Base-by-base conservation (phyloP, 2,329 filamentous ascomycete species). In the Aureobasidium pullulans region DNA sequence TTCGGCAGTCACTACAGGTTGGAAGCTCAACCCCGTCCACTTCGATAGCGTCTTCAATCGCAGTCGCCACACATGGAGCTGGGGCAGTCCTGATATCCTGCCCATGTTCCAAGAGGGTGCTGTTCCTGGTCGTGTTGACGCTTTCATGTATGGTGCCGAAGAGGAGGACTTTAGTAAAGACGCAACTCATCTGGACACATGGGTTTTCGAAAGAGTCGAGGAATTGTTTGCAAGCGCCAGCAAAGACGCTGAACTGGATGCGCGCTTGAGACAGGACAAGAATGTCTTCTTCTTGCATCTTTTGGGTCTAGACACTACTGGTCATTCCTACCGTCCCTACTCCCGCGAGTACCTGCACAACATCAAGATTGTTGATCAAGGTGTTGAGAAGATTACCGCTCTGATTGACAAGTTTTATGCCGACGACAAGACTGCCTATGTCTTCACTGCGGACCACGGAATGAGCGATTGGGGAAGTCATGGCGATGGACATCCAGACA, bases 391-490 rank as follows among this genome's bases (percentile, higher is more conserved):
- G 73, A 87, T 96, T 52, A 87, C 88, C 0, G 81, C 88, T 63
- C 71, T 96, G 57, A 86, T 96, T 52, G 84, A 96, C 37, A 82
- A 87, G 11, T 99, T 97, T 70, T 99, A 96, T 68, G 80, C 76
- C 66, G 84, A 84, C 64, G 87, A 83, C 58, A 86, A 94, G 72
- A 97, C 94, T 0, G 90, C 95, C 0, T 99, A 93, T 71, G 84
- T 99, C 15, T 99, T 99, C 70, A 99, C 95, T 1, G 94, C 94
- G 7, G 94, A 99, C 69, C 94, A 99, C 72, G 94, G 94, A 16
- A 99, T 99, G 94, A 97, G 90, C 69, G 94, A 99, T 73, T 96
- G 89, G 87, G 94, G 95, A n/a, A 97, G 92, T 66, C 95, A 99
- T 71, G 95, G 95, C 39, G 94, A 99, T 72, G 94, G 94, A 7